These are phyloP conservation scores for Fusarium protoensiforme DNA, from an alignment of 2,329 filamentous ascomycete genomes.

Conservation along the genomic window DNA sequence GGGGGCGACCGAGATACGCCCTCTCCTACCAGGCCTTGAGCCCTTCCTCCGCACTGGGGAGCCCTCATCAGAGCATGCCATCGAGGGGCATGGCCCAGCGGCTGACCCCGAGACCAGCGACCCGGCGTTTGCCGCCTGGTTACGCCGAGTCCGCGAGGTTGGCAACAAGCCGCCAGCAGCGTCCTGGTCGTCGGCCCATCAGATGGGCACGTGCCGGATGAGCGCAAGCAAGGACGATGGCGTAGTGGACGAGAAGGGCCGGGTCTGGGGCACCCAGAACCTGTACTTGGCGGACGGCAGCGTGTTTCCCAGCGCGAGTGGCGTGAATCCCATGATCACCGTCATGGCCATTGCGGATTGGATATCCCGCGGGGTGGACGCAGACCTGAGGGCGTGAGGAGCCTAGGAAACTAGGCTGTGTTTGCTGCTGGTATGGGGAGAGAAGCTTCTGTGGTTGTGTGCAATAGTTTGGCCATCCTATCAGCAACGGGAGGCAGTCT, in stretches of 20 bases:
- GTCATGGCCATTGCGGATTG: conserved; percentile 77
- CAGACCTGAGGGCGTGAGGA: conserved; percentile 50
- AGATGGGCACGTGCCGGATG: conserved; percentile 85
- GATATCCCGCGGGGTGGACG: conserved; percentile 68
- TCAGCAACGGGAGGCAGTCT: conserved; percentile 22
- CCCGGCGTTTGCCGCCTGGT: conserved; percentile 70
- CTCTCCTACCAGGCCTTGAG: conserved; percentile 69
- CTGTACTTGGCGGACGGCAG: conserved; percentile 80
- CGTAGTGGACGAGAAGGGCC: conserved; percentile 68
- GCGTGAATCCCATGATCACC: conserved; percentile 86
- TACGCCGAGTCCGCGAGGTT: conserved; percentile 59
- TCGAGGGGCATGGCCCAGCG: conserved; percentile 26
- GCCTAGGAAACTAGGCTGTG: neutral
- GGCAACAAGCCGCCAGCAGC: conserved; percentile 63
- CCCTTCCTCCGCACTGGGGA: conserved; percentile 64
- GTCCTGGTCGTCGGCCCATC: conserved; percentile 77
- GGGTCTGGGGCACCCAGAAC: conserved; percentile 73
- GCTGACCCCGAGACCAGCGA: conserved; percentile 64
- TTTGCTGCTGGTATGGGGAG: conserved; percentile 6
- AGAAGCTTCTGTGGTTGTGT: conserved; percentile 15
- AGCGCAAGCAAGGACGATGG: conserved; percentile 61
- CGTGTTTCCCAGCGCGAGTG: conserved; percentile 80
- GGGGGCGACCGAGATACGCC: conserved; percentile 84
- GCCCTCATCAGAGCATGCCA: conserved; percentile 29
- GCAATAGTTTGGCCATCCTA: conserved; percentile 19